Conservation (phyloP, 2,329 filamentous ascomycete genomes). For the Nemania sp. region DNA sequence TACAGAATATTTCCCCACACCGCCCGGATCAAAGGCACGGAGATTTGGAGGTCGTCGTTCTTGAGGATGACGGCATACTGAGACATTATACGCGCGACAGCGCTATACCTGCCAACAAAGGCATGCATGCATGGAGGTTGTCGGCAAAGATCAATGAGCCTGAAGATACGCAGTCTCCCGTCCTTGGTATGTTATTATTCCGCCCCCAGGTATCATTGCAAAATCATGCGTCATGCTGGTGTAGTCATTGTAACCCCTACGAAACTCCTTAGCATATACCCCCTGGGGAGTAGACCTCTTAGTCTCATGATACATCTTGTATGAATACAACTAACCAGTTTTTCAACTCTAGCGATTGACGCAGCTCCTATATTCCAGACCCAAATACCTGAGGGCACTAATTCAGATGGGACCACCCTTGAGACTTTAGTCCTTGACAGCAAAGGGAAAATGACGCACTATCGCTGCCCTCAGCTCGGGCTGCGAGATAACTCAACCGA, state of each 20-base stretch:
- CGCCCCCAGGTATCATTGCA: too few relatives aligned
- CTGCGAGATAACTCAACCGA: background rate
- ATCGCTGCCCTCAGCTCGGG: conserved; percentile 14
- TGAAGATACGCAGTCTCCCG: too few relatives aligned
- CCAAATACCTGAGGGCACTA: background rate
- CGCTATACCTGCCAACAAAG: background rate
- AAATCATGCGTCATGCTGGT: background rate
- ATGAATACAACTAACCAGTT: background rate
- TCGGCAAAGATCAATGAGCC: too few relatives aligned
- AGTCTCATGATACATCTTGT: too few relatives aligned
- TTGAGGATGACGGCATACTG: conserved; percentile 17
- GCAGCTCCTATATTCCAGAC: conserved; percentile 22
- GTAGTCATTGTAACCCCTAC: too few relatives aligned
- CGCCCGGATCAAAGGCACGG: conserved; percentile 17
- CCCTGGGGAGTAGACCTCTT: too few relatives aligned
- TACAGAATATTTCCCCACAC: conserved; percentile 19
- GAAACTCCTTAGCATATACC: background rate
- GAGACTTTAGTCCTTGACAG: conserved; percentile 17
- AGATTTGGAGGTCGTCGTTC: conserved; percentile 27
- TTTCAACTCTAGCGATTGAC: conserved; percentile 1
- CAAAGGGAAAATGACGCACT: conserved; percentile 10
- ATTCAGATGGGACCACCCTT: background rate
- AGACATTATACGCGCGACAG: background rate
- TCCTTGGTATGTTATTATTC: too few relatives aligned
- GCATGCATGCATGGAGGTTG: background rate